Evolutionary conservation across 1,139 yeast genomes (phyloP).

Genomic region (Geotrichum carabidarum): DNA sequence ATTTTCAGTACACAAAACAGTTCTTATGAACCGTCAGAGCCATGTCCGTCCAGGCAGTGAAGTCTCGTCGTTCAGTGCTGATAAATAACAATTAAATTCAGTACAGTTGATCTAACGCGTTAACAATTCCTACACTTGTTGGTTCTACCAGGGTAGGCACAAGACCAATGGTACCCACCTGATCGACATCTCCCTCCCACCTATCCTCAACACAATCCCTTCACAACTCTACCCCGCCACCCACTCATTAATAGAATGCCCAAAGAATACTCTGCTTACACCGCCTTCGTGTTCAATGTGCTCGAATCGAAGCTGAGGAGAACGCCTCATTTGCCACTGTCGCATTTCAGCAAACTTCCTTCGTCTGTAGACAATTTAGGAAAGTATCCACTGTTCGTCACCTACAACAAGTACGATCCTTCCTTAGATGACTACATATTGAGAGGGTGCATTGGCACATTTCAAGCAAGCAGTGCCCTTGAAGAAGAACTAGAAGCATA

Average conservation of each 20-base stretch:
- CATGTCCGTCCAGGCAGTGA: too few relatives aligned
- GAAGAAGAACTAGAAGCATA: slow-evolving; percentile 58
- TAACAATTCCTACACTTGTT: too few relatives aligned
- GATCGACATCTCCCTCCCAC: too few relatives aligned
- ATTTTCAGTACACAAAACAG: too few relatives aligned
- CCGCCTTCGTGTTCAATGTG: slow-evolving; percentile 42
- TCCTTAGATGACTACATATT: slow-evolving; percentile 44
- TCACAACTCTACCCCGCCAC: not conserved
- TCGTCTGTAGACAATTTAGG: slow-evolving; percentile 20
- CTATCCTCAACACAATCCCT: too few relatives aligned
- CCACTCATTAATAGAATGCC: not conserved
- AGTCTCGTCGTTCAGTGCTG: too few relatives aligned
- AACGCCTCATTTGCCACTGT: slow-evolving; percentile 16
- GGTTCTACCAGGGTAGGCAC: too few relatives aligned
- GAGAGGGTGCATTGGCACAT: slow-evolving; percentile 94
- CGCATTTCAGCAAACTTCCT: slow-evolving; percentile 16
- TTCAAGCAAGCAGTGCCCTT: slow-evolving; percentile 44
- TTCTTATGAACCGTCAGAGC: too few relatives aligned
- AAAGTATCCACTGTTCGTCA: slow-evolving; percentile 64
- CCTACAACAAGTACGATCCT: slow-evolving; percentile 60
- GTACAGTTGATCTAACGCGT: too few relatives aligned
- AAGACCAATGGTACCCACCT: too few relatives aligned
- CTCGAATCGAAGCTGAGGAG: slow-evolving; percentile 36
- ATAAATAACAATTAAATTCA: too few relatives aligned
- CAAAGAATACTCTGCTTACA: slow-evolving; percentile 29